Conservation (phyloP, 768 basidiomycete genomes). For the Pleurotus tuber-regium region DNA sequence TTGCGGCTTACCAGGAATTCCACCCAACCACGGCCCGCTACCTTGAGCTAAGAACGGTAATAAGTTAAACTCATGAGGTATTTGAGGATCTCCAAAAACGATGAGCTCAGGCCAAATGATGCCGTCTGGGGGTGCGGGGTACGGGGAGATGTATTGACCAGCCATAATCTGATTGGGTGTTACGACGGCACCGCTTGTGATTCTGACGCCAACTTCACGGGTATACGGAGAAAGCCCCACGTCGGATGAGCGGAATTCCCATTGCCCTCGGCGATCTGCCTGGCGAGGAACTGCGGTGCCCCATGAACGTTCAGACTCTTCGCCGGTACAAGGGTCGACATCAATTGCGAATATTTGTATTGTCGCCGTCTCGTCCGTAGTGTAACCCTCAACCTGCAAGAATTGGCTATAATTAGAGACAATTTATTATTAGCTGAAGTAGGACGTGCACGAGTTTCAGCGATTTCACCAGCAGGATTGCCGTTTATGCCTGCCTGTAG, state of each 20-base stretch:
- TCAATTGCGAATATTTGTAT: slow-evolving; percentile 19
- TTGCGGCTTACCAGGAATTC: slow-evolving; percentile 12
- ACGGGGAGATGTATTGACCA: slow-evolving; percentile 17
- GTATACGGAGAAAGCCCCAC: slow-evolving; percentile 15
- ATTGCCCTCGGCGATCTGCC: slow-evolving; percentile 13
- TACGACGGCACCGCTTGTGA: slow-evolving; percentile 7
- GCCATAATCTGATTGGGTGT: slow-evolving; percentile 18
- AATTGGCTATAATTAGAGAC: not conserved
- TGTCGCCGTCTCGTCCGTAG: slow-evolving; percentile 13
- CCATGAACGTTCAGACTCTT: slow-evolving; percentile 14
- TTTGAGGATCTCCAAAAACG: slow-evolving; percentile 12
- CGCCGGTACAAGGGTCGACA: slow-evolving; percentile 20
- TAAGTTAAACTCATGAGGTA: slow-evolving; percentile 18
- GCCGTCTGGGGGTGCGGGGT: slow-evolving; percentile 13
- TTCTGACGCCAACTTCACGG: slow-evolving; percentile 17
- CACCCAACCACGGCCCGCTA: slow-evolving; percentile 16
- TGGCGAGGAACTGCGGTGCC: slow-evolving; percentile 13
- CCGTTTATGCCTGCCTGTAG: slow-evolving; percentile 17
- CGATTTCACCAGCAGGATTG: slow-evolving; percentile 17
- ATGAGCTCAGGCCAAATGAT: slow-evolving; percentile 18
- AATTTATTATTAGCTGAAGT: not conserved
- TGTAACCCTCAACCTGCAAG: slow-evolving; percentile 16
- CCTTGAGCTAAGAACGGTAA: slow-evolving; percentile 16
- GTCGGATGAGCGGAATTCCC: slow-evolving; percentile 12
- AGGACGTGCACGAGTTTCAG: slow-evolving; percentile 14